These are phyloP conservation scores for Acanthamoeba polyphaga DNA, from an alignment of 208 protist species.

Conservation along the genomic window DNA sequence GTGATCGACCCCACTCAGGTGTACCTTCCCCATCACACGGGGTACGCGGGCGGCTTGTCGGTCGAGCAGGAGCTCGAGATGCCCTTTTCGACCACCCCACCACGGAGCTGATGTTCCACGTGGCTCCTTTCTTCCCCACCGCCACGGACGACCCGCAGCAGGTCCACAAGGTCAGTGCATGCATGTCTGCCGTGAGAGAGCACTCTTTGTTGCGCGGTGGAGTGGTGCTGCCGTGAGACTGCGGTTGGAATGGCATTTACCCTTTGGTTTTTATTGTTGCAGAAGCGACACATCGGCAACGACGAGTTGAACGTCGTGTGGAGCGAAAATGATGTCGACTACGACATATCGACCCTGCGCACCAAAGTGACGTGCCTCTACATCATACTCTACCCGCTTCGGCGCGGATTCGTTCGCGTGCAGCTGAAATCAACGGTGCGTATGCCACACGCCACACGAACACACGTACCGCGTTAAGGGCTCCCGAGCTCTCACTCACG, in stretches of 20 bases:
- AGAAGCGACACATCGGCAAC: conserved; percentile 65
- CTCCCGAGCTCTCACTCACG: too few species aligned
- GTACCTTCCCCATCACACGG: conserved; percentile 24
- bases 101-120: conserved; percentile 63
- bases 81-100: conserved; percentile 18
- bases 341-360: background rate
- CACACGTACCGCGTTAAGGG: background rate
- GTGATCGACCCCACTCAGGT: background rate
- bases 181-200: background rate
- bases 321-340: conserved; percentile 39
- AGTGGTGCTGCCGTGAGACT: background rate
- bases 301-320: conserved; percentile 54
- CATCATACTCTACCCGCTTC: conserved; percentile 47
- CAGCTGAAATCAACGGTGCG: conserved; percentile 48
- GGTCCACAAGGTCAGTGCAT: background rate
- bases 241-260: background rate
- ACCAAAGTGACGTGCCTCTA: conserved; percentile 51
- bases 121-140: conserved; percentile 32
- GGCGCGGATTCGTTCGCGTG: background rate
- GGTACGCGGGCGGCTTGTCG: conserved; percentile 20
- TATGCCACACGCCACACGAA: background rate
- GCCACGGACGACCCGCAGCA: conserved; percentile 34
- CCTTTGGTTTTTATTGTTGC: too few species aligned
- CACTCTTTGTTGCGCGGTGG: background rate
- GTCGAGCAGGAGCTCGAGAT: background rate